phyloP scores from a whole-genome alignment of 306 rosid species.

The Fagus sylvatica region DNA sequence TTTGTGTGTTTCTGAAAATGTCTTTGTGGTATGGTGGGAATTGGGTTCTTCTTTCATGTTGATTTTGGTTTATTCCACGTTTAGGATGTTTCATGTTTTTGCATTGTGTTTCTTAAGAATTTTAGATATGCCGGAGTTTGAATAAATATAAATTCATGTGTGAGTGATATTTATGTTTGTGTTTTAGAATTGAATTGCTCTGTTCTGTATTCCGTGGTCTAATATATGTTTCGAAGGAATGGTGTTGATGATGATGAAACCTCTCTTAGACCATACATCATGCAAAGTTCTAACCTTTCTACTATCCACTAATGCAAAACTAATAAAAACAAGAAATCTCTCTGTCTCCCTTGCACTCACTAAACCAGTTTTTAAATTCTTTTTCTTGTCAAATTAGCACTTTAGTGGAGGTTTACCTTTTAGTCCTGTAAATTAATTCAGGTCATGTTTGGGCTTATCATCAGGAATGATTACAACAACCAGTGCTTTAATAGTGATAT shows the following conservation, averaged over 20 bases:
- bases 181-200: neutral
- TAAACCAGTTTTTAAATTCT: no score
- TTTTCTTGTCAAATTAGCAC: no score
- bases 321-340: neutral
- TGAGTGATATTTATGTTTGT: neutral
- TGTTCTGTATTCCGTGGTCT: neutral
- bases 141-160: neutral
- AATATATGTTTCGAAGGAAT: no score
- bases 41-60: neutral
- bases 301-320: neutral
- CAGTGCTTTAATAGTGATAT: no score
- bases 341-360: neutral
- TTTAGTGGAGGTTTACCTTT: no score
- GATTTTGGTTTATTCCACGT: neutral
- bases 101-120: neutral
- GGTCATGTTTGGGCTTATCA: no score
- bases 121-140: neutral
- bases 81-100: neutral
- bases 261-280: neutral
- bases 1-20: constrained; percentile 10
- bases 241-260: neutral
- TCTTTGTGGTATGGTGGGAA: neutral
- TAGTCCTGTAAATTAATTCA: no score
- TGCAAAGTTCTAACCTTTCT: neutral
- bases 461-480: no score